Conservation (phyloP, 768 basidiomycete genomes). For the Psilocybe subaeruginosa region DNA sequence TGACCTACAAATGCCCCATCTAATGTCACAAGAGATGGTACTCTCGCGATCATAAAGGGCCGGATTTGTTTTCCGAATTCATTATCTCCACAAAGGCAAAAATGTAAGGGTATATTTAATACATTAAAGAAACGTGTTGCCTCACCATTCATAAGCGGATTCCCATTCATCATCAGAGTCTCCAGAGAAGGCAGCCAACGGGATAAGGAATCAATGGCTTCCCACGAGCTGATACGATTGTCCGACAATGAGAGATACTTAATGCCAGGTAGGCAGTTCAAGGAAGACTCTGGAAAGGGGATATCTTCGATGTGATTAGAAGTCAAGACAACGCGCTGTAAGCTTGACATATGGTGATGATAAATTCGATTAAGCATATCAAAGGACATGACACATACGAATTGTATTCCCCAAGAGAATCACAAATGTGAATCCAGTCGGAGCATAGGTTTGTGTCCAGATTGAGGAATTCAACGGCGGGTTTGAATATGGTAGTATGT, state of each 20-base stretch:
- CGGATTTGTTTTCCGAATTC: slow-evolving; percentile 45
- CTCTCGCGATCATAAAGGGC: slow-evolving; percentile 65
- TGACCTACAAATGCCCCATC: slow-evolving; percentile 65
- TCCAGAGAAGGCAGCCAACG: slow-evolving; percentile 72
- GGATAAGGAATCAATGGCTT: slow-evolving; percentile 63
- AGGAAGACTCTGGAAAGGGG: slow-evolving; percentile 35
- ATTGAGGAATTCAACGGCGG: slow-evolving; percentile 57
- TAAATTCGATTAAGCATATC: slow-evolving; percentile 14
- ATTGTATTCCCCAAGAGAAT: slow-evolving; percentile 44
- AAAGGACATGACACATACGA: slow-evolving; percentile 41
- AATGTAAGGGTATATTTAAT: not conserved
- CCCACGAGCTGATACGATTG: slow-evolving; percentile 64
- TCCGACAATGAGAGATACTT: slow-evolving; percentile 65
- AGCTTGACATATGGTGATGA: slow-evolving; percentile 41
- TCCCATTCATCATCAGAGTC: slow-evolving; percentile 61
- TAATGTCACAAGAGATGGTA: slow-evolving; percentile 62
- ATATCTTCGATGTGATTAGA: slow-evolving; percentile 61
- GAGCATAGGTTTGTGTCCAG: slow-evolving; percentile 67
- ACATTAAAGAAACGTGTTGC: slow-evolving; percentile 6
- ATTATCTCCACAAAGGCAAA: slow-evolving; percentile 33
- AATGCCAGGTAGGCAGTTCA: slow-evolving; percentile 36
- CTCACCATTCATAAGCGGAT: slow-evolving; percentile 64
- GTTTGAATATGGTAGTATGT: slow-evolving; percentile 18
- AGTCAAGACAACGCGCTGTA: slow-evolving; percentile 68
- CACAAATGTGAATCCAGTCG: slow-evolving; percentile 56